These are phyloP conservation scores for Leccinum boreale DNA, from an alignment of 768 basidiomycete species.

Conservation along the genomic window DNA sequence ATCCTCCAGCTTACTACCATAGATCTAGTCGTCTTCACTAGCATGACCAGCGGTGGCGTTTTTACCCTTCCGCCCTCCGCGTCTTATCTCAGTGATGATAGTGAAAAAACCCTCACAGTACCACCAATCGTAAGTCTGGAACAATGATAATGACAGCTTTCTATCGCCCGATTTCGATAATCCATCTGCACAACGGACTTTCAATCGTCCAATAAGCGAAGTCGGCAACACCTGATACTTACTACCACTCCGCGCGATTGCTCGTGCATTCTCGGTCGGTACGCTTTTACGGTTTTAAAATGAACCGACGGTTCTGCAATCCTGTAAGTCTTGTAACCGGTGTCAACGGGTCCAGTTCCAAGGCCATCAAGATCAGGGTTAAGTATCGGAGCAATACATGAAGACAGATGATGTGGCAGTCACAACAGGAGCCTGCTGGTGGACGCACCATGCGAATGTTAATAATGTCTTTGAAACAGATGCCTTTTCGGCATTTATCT, in stretches of 20 bases:
- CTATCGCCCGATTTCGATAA: not conserved
- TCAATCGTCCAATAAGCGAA: not conserved
- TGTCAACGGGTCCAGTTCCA: not conserved
- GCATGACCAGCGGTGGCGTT: not conserved
- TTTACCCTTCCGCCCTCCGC: not conserved
- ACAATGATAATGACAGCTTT: not conserved
- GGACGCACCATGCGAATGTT: too few relatives aligned
- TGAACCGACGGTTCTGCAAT: not conserved
- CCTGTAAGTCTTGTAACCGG: not conserved
- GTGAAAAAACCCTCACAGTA: not conserved
- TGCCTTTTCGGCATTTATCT: too few relatives aligned
- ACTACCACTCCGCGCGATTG: not conserved
- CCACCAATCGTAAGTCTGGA: not conserved
- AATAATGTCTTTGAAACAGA: too few relatives aligned
- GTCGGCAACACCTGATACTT: too few relatives aligned
- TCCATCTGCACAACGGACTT: not conserved
- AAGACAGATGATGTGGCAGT: not conserved
- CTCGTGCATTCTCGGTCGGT: not conserved
- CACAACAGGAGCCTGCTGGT: not conserved
- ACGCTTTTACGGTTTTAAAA: not conserved
- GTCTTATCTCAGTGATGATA: not conserved
- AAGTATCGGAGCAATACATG: not conserved
- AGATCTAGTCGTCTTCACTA: not conserved
- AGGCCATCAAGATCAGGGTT: not conserved
- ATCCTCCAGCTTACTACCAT: constrained; percentile 11